A percentile compares a stretch with the other conserved stretches of the same genome.
These are phyloP conservation scores for Bryum argenteum DNA, from an alignment of 225 moss, liverwort and hornwort species.

Conservation along the genomic window DNA sequence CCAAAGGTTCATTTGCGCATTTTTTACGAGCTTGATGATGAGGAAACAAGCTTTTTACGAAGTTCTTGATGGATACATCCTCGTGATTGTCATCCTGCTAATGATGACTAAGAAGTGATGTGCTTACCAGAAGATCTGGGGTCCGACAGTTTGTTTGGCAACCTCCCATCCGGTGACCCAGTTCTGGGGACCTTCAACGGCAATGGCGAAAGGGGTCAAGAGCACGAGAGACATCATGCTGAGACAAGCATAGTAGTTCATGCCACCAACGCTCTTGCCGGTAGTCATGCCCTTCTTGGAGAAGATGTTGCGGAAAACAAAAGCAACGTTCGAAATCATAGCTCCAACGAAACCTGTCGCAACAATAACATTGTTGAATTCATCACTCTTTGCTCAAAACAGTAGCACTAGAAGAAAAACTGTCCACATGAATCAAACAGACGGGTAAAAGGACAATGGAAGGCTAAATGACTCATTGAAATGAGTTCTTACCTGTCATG, in stretches of 20 bases:
- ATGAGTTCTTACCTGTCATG: slow-evolving; percentile 46
- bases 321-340: slow-evolving; percentile 90
- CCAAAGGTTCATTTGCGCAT: no score
- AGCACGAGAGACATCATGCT: slow-evolving; percentile 71
- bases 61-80: neutral
- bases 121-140: slow-evolving; percentile 70
- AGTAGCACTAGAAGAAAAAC: neutral
- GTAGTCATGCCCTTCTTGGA: slow-evolving; percentile 87
- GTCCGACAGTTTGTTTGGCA: slow-evolving; percentile 60
- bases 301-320: slow-evolving; percentile 90
- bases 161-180: slow-evolving; percentile 75
- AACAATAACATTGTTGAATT: neutral
- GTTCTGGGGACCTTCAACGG: slow-evolving; percentile 73
- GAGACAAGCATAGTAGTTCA: slow-evolving; percentile 92
- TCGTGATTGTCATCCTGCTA: no score
- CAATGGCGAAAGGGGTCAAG: slow-evolving; percentile 83
- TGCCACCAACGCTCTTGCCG: slow-evolving; percentile 83
- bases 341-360: slow-evolving; percentile 85
- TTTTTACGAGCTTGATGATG: no score
- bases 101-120: neutral
- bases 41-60: no score
- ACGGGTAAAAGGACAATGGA: no score
- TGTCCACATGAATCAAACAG: neutral
- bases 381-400: neutral
- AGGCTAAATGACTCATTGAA: no score